These are phyloP conservation scores for Eutrema yunnanense DNA, from an alignment of 345 rosid genomes.

Conservation along the genomic window DNA sequence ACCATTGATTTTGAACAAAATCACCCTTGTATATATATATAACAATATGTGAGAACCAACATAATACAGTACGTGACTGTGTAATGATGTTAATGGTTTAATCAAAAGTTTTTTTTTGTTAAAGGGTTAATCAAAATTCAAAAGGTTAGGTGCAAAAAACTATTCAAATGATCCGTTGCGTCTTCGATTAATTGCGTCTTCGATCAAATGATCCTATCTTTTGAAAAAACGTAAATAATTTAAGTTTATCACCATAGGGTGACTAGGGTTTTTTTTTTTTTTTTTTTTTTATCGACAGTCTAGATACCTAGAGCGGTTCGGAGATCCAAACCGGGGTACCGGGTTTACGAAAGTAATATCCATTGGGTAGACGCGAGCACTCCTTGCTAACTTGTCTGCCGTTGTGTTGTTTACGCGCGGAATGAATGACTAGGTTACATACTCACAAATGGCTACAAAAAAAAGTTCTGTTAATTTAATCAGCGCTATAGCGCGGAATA, in stretches of 20 bases:
- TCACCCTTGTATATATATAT: background rate
- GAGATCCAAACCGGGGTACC: no score
- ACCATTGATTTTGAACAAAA: no score
- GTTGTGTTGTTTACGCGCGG: no score
- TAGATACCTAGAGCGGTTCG: no score
- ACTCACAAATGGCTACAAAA: background rate
- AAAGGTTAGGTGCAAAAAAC: conserved; percentile 6
- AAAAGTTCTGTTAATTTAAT: background rate
- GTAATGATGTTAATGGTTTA: background rate
- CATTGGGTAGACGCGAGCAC: no score
- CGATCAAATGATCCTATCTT: background rate
- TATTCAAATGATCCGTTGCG: background rate
- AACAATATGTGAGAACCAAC: background rate
- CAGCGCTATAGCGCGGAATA: no score
- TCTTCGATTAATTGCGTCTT: background rate
- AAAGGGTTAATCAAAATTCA: background rate
- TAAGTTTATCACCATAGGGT: background rate
- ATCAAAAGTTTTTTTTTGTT: background rate
- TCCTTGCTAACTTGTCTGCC: no score
- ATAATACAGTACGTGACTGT: background rate
- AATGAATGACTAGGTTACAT: background rate
- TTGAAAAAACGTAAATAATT: background rate
- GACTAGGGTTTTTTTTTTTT: background rate
- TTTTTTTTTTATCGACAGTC: no score
- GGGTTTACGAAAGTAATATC: no score